Evolutionary conservation across 768 basidiomycete genomes (phyloP), one percentile per base, ranked within the genome.

Genomic region (Chlorophyllum brunneum): DNA sequence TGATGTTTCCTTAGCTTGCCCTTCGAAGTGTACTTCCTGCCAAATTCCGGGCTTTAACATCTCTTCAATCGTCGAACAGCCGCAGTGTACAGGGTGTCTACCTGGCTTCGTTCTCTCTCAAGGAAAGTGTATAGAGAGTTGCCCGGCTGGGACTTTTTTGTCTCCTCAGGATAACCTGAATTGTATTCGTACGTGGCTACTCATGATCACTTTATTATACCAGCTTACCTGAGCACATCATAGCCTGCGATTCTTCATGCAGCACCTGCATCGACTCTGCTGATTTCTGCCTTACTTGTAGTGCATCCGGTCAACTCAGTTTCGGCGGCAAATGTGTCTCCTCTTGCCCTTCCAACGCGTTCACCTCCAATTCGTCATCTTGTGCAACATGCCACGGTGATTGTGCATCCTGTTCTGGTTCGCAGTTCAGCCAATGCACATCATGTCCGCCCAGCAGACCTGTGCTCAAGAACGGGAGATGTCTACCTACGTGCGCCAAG

Each of bases 301-400:
- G 44, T 10, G 63, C 77, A 8, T 75, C 78, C 43, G 77, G 77
- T 54, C 78, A 82, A 59, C 72, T 92, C 16, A 88, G 88, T 22
- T 81, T 81, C 10, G 67, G 70, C 26, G 92, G 92, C 9, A 80
- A 81, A 65, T 95, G 92, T 61, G 80, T 88, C 40, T 70, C 79
- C 15, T 77, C 81, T 4, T 95, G 92, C 61, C 89, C 92, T 0
- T 76, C 83, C 33, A 81, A 80, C 54, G 80, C 83, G 1, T 86
- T 92, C 68, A 69, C 74, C 47, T 78, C 86, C 9, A 34, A 30
- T 16, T 75, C 81, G 26, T 80, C 82, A 20, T 67, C 79, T 23
- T 95, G 92, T 69, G 62, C 82, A 49, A 59, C 83, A 4, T 95
- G 93, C 65, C 92, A 95, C 54, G 82, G 90, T 0, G 93, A 95